Percentiles rank a stretch among this genome's conserved stretches.
phyloP scores from a whole-genome alignment of 2,329 filamentous ascomycete genomes.

The Cytospora chrysosperma region DNA sequence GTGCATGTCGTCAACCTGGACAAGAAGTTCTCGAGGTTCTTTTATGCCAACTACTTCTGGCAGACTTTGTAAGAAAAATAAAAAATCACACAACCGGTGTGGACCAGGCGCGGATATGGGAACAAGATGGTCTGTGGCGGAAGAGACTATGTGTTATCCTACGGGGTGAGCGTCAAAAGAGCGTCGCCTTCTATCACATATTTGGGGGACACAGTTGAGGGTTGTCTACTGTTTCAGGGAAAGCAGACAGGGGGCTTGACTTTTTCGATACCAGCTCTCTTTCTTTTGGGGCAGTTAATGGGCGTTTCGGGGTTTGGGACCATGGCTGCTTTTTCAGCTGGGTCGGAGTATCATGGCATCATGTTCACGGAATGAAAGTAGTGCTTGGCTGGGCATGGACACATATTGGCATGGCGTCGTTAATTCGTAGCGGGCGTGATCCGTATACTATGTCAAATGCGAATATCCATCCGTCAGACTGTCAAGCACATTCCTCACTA shows the following conservation, averaged over 20 bases:
- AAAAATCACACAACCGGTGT: no score
- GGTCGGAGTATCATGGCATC: not conserved
- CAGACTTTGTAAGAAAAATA: slow-evolving; percentile 65
- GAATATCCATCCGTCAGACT: not conserved
- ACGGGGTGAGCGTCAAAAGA: not conserved
- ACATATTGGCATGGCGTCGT: not conserved
- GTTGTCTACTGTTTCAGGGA: not conserved
- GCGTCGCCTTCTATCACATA: not conserved
- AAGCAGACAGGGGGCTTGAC: not conserved
- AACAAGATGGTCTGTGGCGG: not conserved
- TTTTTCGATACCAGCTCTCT: not conserved
- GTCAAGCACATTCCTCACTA: not conserved
- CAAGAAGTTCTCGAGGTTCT: slow-evolving; percentile 84
- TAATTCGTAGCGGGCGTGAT: slow-evolving; percentile 5
- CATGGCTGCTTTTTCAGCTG: not conserved
- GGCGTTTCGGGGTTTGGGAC: slow-evolving; percentile 5
- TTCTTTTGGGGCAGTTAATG: not conserved
- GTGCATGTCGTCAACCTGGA: slow-evolving; percentile 95
- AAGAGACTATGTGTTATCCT: not conserved
- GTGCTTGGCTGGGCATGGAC: not conserved
- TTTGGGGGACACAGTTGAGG: not conserved
- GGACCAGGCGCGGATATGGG: not conserved
- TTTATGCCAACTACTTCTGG: slow-evolving; percentile 97
- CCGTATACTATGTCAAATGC: not conserved
- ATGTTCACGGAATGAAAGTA: not conserved